Base-by-base conservation (phyloP, 176 grass and related monocot species). In the Oryza rufipogon region DNA sequence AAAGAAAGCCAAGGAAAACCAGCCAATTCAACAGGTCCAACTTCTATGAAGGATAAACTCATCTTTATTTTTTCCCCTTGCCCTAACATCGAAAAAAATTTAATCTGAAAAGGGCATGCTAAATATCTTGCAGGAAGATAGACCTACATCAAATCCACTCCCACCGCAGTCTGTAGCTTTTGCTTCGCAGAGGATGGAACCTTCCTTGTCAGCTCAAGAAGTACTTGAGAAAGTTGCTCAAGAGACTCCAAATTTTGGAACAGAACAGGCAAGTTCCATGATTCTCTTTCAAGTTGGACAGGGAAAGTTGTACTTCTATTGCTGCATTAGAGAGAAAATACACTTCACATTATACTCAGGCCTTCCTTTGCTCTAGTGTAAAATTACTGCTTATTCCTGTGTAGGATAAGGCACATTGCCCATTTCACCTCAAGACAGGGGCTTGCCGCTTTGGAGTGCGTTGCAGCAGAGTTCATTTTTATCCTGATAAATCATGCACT, bases 221-320 rank as follows among this genome's bases (percentile, higher is more conserved):
- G 79, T 81, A 75, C 93, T 96, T 49, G 91, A 99, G 33, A 96
- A 92, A 94, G 92, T 96, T 88, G 87, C 96, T 75, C 96, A 96
- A 81, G 84, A 99, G 80, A 95, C 84, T 85, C 96, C 96, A 64
- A 99, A 99, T 88, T 99, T 99, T 66, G 96, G 96, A 89, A 99
- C 96, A 58, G 96, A 99, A 84, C 96, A 94, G 90, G 96, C 85
- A 75, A 76, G 81, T 17, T 54, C 60, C 47, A 51, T 83, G 22
- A 47, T 84, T 81, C 39, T 75, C 46, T 42, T 76, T 79, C 60
- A 61, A 12, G 33, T 49, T 75, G 70, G 1, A 14, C 51, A 80
- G n/a, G 49, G 51, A 80, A 75, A 44, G 14, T 46, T 83, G 5
- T 22, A 77, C 0, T 25, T 60, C 64, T 78, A 52, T 22, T 90